Base-by-base conservation (phyloP, 306 rosid species). In the Fagus sylvatica region DNA sequence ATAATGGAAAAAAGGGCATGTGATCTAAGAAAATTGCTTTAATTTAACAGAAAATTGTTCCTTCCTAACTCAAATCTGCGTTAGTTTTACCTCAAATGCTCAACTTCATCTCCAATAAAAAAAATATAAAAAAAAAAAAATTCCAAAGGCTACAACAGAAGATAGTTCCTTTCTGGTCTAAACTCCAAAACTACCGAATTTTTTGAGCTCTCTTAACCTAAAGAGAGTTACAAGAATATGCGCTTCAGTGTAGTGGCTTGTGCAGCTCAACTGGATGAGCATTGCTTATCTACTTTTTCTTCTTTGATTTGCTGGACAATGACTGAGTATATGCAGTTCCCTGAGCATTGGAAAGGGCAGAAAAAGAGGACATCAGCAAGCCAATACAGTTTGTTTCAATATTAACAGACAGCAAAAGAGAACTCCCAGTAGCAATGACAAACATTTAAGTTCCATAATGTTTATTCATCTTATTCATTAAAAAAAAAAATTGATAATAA, bases 261-360 rank as follows among this genome's bases (percentile, higher is more conserved):
- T 39, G 85, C 75, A 85, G 83, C 83, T 80, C 79, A 87, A 70
- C 87, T 56, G 36, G 83, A 53, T 78, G 80, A 53, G 42, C 72
- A 53, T 56, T 77, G 36, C 53, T 73, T 43, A 75, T 86, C 93
- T 88, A 84, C 88, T 94, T 86, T 89, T 89, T 93, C 89, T 94
- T 94, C 97, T 90, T 94, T 53, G 92, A 89, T 79, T 90, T 92
- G 91, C 62, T 85, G 0, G 91, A 84, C 15, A 37, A 81, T 40
- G 94, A 82, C 76, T 79, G 88, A 43, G 90, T 69, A 78, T 76
- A 92, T 46, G 98, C 92, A 77, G 98, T 94, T 78, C 98, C 98
- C 98, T 94, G 90, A 28, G 48, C 7, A 80, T 76, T 70, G 82
- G 85, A 80, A 79, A 69, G 70, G 9, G 55, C 42, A 77, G 30